A percentile compares a stretch with the other conserved stretches of the same genome.
These are phyloP conservation scores for Plasmopara viticola DNA, from an alignment of 352 stramenopile genomes.

Conservation along the genomic window DNA sequence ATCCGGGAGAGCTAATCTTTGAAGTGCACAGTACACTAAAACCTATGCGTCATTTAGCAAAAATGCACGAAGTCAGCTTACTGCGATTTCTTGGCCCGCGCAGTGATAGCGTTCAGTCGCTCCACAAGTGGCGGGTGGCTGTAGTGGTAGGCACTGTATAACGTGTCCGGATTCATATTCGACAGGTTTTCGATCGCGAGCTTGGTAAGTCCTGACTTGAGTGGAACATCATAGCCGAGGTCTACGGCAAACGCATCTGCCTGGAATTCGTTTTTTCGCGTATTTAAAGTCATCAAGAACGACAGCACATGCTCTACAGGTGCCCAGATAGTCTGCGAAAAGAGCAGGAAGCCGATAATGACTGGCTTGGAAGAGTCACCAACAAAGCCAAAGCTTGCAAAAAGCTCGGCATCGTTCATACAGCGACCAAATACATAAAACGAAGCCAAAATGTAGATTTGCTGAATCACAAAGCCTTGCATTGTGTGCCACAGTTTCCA, in stretches of 20 bases:
- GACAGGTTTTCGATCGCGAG: conserved; percentile 96
- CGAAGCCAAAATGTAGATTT: conserved; percentile 73
- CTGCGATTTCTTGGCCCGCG: conserved; percentile 51
- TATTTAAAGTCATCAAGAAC: conserved; percentile 74
- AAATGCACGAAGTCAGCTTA: conserved; percentile 12
- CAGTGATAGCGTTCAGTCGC: conserved; percentile 89
- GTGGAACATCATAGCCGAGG: conserved; percentile 83
- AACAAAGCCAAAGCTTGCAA: conserved; percentile 74
- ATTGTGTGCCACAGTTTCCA: conserved; percentile 95
- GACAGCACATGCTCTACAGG: conserved; percentile 71
- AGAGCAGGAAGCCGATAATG: conserved; percentile 80
- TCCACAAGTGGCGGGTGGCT: conserved; percentile 95
- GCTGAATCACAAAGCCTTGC: conserved; percentile 91
- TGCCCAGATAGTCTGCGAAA: conserved; percentile 77
- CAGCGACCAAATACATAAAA: conserved; percentile 80
- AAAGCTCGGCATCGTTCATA: conserved; percentile 73
- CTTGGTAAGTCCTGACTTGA: conserved; percentile 95
- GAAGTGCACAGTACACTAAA: too few relatives aligned
- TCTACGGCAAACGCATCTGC: conserved; percentile 93
- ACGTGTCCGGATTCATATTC: conserved; percentile 94
- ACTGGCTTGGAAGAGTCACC: conserved; percentile 38
- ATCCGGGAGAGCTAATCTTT: too few relatives aligned
- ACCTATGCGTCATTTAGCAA: too few relatives aligned
- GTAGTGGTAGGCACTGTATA: conserved; percentile 97
- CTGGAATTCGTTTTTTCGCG: conserved; percentile 74